Base-by-base conservation (phyloP, 2,329 filamentous ascomycete species). In the Ceratocystis diversiconidia region DNA sequence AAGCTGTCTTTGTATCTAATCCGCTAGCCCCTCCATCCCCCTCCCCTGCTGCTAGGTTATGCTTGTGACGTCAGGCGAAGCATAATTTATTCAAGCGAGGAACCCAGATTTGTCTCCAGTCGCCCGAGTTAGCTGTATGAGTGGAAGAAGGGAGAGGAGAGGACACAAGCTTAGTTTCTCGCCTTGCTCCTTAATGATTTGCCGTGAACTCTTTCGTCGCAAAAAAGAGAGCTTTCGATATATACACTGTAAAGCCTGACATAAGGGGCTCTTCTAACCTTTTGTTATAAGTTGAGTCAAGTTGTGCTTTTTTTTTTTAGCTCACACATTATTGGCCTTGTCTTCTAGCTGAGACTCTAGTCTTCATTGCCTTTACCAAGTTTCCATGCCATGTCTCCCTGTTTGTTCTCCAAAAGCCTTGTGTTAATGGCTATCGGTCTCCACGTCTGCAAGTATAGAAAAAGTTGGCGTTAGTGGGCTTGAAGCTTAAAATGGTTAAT, bases 131-230 rank as follows among this genome's bases (percentile, higher is more conserved):
- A n/a, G 52, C 52, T 57, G 52, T 32, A 28, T 17, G 6, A 6
- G 55, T 59, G 55, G 28, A 15, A 59, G 55, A 19, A 59, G 55
- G 28, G 52, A 22, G 52, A 17, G 15, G 15, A 25, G 3, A 25
- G 30, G 55, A 52, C 48, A 52, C 48, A 59, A 59, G 55, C 55
- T 59, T 36, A 59, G 55, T 59, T 59, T 36, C 15, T 59, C 30
- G 55, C 55, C 55, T 19, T 30, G 55, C 32, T 36, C 28, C 55
- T 36, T 5, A n/a, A 7, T 15, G 5, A 4, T 59, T 6, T 19
- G 5, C 52, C 52, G 15, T 3, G 17, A 17, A 15, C 25, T 59
- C 28, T 30, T 19, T 32, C 3, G 55, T 19, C n/a, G 25, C 7
- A 10, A 36, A 30, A 32, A 36, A n/a, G 55, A 59, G 28, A 10